Evolutionary conservation across 108 stramenopile genomes (phyloP).

Genomic region (Nannochloropsis gaditana): DNA sequence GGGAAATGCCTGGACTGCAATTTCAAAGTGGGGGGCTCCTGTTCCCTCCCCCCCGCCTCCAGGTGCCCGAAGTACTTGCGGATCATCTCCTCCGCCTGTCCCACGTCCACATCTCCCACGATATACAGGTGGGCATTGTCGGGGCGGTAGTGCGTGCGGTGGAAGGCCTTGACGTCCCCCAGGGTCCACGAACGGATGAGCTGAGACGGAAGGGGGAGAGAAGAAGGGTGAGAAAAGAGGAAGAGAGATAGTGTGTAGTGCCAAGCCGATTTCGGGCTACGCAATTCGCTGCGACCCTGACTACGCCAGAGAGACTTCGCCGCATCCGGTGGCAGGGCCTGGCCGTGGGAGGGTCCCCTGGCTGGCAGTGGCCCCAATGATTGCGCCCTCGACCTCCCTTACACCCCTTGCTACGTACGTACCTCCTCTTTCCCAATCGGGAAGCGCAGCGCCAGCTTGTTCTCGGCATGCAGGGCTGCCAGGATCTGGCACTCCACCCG

Average conservation of each 20-base stretch:
- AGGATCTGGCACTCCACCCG: constrained; percentile 96
- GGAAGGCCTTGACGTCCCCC: constrained; percentile 89
- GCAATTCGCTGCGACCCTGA: too few relatives aligned
- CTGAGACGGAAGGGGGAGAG: background rate
- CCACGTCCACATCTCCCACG: constrained; percentile 84
- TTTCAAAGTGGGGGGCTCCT: constrained; percentile 43
- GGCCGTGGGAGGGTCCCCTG: background rate
- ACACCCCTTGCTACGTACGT: background rate
- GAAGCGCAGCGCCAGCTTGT: constrained; percentile 86
- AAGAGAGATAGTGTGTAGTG: background rate
- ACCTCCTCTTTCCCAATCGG: constrained; percentile 88
- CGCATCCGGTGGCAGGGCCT: too few relatives aligned
- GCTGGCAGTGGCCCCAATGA: background rate
- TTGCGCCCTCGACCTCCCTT: background rate
- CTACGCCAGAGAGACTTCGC: too few relatives aligned
- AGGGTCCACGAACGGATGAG: constrained; percentile 78
- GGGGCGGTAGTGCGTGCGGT: constrained; percentile 91
- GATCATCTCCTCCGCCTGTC: constrained; percentile 69
- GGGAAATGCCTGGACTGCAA: constrained; percentile 52
- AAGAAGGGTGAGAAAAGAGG: background rate
- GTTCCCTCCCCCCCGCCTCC: constrained; percentile 20
- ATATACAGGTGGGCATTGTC: constrained; percentile 93
- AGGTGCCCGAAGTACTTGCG: constrained; percentile 72
- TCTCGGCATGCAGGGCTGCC: constrained; percentile 85
- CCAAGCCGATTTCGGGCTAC: too few relatives aligned